Evolutionary conservation across 192 early-diverging fungal species (phyloP), one percentile per base, ranked within the genome.

Genomic region (Mortierella alpina): DNA sequence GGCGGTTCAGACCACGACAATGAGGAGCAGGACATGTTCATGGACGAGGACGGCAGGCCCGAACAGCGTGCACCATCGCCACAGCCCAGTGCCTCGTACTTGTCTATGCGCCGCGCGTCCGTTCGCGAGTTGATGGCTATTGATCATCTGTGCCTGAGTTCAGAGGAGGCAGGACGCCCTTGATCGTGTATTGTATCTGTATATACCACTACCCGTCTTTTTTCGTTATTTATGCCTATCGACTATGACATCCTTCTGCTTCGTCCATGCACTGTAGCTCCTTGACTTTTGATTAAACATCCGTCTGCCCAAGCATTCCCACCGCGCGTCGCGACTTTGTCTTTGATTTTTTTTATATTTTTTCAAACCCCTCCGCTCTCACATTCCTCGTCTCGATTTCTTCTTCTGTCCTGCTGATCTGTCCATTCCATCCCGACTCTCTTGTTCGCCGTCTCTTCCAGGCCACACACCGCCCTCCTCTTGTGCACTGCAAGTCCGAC

Each of bases 71-170:
- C 23, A 44, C 7, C 69, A 4, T 68, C 64, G 3, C 70, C 65
- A 2, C 42, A 52, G 39, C 68, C 75, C 40, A 51, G 42, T 47
- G 42, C 54, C 0, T 5, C 65, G 2, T 80, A 72, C 20, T 55
- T 80, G 15, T 65, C 69, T 0, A 80, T 80, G 53, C 77, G 77
- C 6, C 77, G 77, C 15, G 70, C 70, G 7, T 80, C 77, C 47
- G 77, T 80, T 5, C 61, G 77, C 5, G 77, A 80, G 39, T 22
- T 80, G 7, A 80, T 80, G 77, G 77, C 77, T 3, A 80, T 80
- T 49, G 53, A 80, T 31, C 50, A 80, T 54, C 60, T 80, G 9
- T 80, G 77, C 31, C 59, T 80, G 59, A 80, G 77, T 45, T 80
- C 77, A 18, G 70, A 80, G 42, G 77, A 80, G 55, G 52, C 72